phyloP scores from a whole-genome alignment of 1,139 yeast genomes.

The Pichia norvegensis region DNA sequence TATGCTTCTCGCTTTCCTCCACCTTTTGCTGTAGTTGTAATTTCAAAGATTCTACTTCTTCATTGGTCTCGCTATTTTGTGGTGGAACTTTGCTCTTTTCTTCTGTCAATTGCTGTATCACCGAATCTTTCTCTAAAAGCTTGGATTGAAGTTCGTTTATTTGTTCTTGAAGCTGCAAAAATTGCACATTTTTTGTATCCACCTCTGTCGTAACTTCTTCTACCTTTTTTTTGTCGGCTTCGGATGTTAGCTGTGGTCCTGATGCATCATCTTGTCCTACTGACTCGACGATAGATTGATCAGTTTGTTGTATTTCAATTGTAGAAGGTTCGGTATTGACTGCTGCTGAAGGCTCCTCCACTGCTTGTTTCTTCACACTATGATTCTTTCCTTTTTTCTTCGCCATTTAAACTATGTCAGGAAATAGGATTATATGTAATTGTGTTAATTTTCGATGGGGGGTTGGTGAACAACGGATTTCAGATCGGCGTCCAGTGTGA shows the following conservation, averaged over 20 bases:
- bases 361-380: not conserved
- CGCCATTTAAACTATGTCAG: conserved; percentile 4
- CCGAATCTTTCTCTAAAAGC: conserved; percentile 5
- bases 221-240: not conserved
- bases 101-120: conserved; percentile 17
- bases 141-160: conserved; percentile 3
- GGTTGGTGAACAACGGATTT: too few species aligned
- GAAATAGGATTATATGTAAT: too few species aligned
- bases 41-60: conserved; percentile 19
- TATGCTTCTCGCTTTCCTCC: conserved; percentile 58
- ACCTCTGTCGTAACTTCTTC: conserved; percentile 10
- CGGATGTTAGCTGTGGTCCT: conserved; percentile 7
- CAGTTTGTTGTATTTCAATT: not conserved
- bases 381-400: conserved; percentile 8
- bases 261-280: conserved; percentile 5
- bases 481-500: too few species aligned
- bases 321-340: not conserved
- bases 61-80: not conserved
- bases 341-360: conserved; percentile 10
- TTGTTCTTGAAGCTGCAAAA: conserved; percentile 3
- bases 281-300: conserved; percentile 3
- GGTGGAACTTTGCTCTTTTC: conserved; percentile 6
- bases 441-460: too few species aligned
- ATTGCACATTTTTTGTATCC: not conserved
- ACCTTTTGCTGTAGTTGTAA: conserved; percentile 35